Conservation (phyloP, 352 stramenopile genomes). For the Globisporangium viniferum region DNA sequence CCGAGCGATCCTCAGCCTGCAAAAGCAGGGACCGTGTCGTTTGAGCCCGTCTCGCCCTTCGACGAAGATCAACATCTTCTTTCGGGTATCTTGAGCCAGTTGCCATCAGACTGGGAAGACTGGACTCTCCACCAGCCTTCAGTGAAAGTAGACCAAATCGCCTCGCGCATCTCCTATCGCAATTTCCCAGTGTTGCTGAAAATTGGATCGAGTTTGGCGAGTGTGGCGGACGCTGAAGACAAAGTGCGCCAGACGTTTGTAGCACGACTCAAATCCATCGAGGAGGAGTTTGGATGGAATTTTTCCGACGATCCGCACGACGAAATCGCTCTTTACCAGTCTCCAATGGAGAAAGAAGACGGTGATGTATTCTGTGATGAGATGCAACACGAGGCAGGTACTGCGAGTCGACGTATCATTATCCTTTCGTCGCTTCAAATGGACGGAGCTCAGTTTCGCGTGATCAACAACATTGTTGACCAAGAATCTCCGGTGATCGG, state of each 20-base stretch:
- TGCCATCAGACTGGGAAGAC: slow-evolving; percentile 39
- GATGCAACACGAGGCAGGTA: slow-evolving; percentile 10
- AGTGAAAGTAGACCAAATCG: slow-evolving; percentile 46
- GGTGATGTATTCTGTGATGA: slow-evolving; percentile 5
- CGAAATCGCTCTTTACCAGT: slow-evolving; percentile 34
- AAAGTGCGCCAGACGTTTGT: slow-evolving; percentile 39
- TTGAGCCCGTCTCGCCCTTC: not conserved
- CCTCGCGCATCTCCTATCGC: slow-evolving; percentile 63
- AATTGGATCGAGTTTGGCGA: slow-evolving; percentile 35
- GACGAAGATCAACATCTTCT: slow-evolving; percentile 4
- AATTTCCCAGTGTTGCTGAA: slow-evolving; percentile 69
- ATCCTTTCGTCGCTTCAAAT: slow-evolving; percentile 27
- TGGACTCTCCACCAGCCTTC: slow-evolving; percentile 45
- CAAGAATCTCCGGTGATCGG: slow-evolving; percentile 77
- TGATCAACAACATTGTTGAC: slow-evolving; percentile 85
- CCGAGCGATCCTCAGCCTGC: not conserved
- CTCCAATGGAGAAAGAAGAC: slow-evolving; percentile 27
- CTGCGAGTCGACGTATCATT: slow-evolving; percentile 19
- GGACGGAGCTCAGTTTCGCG: slow-evolving; percentile 47
- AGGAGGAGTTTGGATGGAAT: slow-evolving; percentile 46
- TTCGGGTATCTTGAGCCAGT: slow-evolving; percentile 18
- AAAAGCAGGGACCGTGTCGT: not conserved
- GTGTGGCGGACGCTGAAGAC: slow-evolving; percentile 37
- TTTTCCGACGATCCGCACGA: slow-evolving; percentile 28
- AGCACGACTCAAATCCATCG: slow-evolving; percentile 29